These are phyloP conservation scores for Madurella fahalii DNA, from an alignment of 2,329 filamentous ascomycete genomes.

Conservation along the genomic window DNA sequence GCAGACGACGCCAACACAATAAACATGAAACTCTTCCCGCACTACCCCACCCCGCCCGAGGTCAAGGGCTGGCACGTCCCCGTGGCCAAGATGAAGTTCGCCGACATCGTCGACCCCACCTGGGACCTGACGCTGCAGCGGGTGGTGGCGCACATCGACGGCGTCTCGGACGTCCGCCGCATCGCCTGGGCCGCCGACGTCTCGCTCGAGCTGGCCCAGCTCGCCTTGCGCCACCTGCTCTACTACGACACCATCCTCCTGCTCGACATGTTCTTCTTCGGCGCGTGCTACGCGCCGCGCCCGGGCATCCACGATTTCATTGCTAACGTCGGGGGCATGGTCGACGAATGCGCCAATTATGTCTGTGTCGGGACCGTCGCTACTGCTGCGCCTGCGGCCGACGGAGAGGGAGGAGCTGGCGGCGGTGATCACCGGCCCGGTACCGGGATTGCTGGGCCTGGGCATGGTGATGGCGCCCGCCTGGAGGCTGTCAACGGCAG, in stretches of 20 bases:
- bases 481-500: neutral
- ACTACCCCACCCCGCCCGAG: slow-evolving; percentile 69
- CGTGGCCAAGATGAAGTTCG: slow-evolving; percentile 64
- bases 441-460: too few species aligned
- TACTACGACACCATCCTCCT: slow-evolving; percentile 90
- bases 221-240: slow-evolving; percentile 81
- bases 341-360: slow-evolving; percentile 85
- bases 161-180: slow-evolving; percentile 81
- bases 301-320: slow-evolving; percentile 77
- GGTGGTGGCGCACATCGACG: slow-evolving; percentile 83
- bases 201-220: slow-evolving; percentile 78
- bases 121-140: slow-evolving; percentile 75
- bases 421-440: neutral
- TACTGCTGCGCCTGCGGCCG: neutral
- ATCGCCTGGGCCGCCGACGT: slow-evolving; percentile 84
- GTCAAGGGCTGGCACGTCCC: slow-evolving; percentile 90
- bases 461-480: neutral
- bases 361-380: slow-evolving; percentile 51
- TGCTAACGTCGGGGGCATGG: slow-evolving; percentile 65
- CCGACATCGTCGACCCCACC: slow-evolving; percentile 59
- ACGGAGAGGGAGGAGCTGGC: neutral
- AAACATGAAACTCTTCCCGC: slow-evolving; percentile 92
- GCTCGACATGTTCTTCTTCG: slow-evolving; percentile 92
- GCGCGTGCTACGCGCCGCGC: slow-evolving; percentile 81
- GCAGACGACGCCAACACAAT: slow-evolving; percentile 87